Conservation (phyloP, 768 basidiomycete genomes). For the Russula compacta region DNA sequence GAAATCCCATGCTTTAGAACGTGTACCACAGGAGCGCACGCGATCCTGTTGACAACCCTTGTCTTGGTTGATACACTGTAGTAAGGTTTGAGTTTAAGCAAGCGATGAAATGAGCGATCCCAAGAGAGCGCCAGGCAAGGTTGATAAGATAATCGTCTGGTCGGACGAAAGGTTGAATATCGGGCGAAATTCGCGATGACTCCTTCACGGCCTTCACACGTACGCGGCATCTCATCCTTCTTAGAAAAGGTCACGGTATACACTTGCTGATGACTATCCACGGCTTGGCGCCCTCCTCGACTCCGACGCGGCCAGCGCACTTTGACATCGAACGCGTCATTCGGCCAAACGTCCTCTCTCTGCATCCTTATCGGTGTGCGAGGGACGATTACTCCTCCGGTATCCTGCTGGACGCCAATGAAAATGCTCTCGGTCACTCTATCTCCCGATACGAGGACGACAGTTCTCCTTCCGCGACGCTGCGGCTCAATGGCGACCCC, state of each 20-base stretch:
- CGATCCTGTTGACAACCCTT: no score
- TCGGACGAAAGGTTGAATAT: no score
- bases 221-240: no score
- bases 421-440: constrained; percentile 88
- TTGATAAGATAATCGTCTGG: neutral
- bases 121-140: no score
- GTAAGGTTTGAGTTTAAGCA: no score
- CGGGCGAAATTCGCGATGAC: constrained; percentile 1
- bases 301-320: constrained; percentile 55
- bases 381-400: constrained; percentile 91
- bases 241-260: neutral
- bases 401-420: constrained; percentile 94
- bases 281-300: constrained; percentile 41
- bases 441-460: constrained; percentile 29
- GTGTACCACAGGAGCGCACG: no score
- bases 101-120: no score
- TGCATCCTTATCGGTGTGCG: constrained; percentile 92
- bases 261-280: constrained; percentile 42
- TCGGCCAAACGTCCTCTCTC: constrained; percentile 85
- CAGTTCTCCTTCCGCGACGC: constrained; percentile 18
- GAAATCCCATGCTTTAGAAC: no score
- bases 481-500: constrained; percentile 13
- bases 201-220: neutral
- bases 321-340: constrained; percentile 80
- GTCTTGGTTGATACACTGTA: no score